Conservation (phyloP, 2,329 filamentous ascomycete species). For the Colletotrichum liriopes region DNA sequence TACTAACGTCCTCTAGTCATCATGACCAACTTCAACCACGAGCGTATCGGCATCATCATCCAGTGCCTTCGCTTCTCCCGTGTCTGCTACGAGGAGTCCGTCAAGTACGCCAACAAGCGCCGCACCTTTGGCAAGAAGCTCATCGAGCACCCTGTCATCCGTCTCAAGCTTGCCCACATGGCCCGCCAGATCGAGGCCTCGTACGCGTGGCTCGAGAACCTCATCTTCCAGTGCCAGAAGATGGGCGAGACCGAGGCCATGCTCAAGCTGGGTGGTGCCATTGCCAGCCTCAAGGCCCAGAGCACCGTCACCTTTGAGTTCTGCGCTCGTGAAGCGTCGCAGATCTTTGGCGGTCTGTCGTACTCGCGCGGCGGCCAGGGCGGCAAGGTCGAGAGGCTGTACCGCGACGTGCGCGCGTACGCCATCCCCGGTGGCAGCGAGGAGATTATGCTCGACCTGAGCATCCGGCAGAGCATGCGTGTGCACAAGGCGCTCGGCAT, state of each 20-base stretch:
- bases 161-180: constrained; percentile 98
- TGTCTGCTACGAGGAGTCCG: constrained; percentile 95
- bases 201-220: constrained; percentile 97
- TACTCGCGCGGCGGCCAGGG: constrained; percentile 96
- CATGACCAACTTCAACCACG: constrained; percentile 99
- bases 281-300: constrained; percentile 95
- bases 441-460: constrained; percentile 99
- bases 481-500: constrained; percentile 94
- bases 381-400: constrained; percentile 93
- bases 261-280: constrained; percentile 94
- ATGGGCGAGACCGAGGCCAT: constrained; percentile 98
- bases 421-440: constrained; percentile 96
- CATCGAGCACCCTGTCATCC: constrained; percentile 96
- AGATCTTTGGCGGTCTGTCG: constrained; percentile 96
- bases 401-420: constrained; percentile 95
- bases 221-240: constrained; percentile 92
- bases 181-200: constrained; percentile 96
- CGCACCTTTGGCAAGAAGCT: constrained; percentile 97
- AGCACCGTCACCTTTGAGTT: constrained; percentile 96
- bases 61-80: constrained; percentile 96
- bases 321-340: constrained; percentile 94
- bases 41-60: constrained; percentile 98
- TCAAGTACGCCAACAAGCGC: constrained; percentile 98
- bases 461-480: constrained; percentile 89
- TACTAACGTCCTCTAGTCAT: constrained; percentile 72